These are phyloP conservation scores for Colletotrichum gigasporum DNA, from an alignment of 2,329 filamentous ascomycete genomes.

Conservation along the genomic window DNA sequence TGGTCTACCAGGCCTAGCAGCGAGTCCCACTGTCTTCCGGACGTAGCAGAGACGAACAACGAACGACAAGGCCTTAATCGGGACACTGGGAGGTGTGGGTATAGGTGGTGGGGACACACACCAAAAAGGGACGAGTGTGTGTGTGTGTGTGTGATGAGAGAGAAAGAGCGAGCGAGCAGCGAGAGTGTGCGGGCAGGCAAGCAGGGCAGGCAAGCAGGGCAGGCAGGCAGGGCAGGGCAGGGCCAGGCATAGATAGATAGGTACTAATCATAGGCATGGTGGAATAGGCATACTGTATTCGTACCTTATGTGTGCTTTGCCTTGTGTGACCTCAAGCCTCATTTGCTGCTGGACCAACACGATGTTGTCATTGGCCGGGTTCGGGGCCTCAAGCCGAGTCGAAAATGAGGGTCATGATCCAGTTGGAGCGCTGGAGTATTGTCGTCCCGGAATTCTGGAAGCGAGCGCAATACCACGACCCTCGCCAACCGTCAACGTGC, in stretches of 20 bases:
- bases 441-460: constrained; percentile 20
- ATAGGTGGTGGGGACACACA: neutral
- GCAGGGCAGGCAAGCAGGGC: neutral
- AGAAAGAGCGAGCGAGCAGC: neutral
- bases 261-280: too few relatives aligned
- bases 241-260: neutral
- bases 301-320: neutral
- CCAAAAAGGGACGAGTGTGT: neutral
- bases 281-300: too few relatives aligned
- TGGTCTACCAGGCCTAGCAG: too few relatives aligned
- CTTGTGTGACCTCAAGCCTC: constrained; percentile 1
- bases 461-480: constrained; percentile 3
- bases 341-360: constrained; percentile 20
- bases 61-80: constrained; percentile 2
- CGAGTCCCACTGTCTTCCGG: constrained; percentile 29
- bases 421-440: constrained; percentile 20
- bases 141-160: neutral
- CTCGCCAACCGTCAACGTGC: neutral
- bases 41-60: constrained; percentile 30
- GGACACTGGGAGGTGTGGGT: constrained; percentile 13
- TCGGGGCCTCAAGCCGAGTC: constrained; percentile 6
- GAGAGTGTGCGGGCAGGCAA: neutral
- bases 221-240: neutral
- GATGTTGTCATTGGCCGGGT: constrained; percentile 13
- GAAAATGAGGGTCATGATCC: constrained; percentile 6